phyloP scores from a whole-genome alignment of 345 rosid species.

The Schrenkiella parvula region DNA sequence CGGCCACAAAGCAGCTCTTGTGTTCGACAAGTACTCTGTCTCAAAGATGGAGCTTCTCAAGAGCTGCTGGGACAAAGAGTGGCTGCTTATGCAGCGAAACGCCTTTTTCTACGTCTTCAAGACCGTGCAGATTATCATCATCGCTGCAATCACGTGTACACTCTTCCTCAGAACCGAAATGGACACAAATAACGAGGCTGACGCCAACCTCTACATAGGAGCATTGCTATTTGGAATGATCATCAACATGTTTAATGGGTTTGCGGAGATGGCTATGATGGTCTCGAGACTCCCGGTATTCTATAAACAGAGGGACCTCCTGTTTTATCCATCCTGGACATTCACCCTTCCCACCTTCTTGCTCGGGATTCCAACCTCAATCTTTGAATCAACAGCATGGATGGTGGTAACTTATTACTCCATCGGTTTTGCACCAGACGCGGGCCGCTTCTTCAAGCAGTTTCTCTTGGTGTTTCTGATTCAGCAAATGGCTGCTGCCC shows the following conservation, averaged over 20 bases:
- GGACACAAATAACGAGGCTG: conserved; percentile 1
- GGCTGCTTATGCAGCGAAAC: conserved; percentile 32
- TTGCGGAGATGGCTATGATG: conserved; percentile 58
- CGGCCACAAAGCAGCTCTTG: conserved; percentile 37
- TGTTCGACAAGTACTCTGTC: conserved; percentile 42
- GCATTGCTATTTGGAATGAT: conserved; percentile 51
- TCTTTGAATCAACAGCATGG: conserved; percentile 51
- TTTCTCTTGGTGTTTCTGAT: conserved; percentile 42
- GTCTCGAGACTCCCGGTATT: conserved; percentile 63
- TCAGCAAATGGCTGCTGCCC: conserved; percentile 39
- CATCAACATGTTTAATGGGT: conserved; percentile 52
- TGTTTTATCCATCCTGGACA: conserved; percentile 74
- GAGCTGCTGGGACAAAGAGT: conserved; percentile 57
- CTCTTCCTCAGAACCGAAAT: conserved; percentile 47
- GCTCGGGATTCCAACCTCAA: conserved; percentile 43
- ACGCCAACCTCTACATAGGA: conserved; percentile 38
- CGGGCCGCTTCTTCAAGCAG: conserved; percentile 51
- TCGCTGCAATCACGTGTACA: conserved; percentile 47
- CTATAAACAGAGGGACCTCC: conserved; percentile 64
- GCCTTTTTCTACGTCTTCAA: conserved; percentile 30
- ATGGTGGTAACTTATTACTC: conserved; percentile 59
- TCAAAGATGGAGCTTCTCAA: conserved; percentile 55
- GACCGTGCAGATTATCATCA: conserved; percentile 41
- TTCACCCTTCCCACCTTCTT: conserved; percentile 53
- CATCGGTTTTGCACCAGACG: conserved; percentile 66